Percentiles rank a stretch among this genome's conserved stretches.
These are phyloP conservation scores for Parastagonospora avenae DNA, from an alignment of 2,329 filamentous ascomycete genomes.

Conservation along the genomic window DNA sequence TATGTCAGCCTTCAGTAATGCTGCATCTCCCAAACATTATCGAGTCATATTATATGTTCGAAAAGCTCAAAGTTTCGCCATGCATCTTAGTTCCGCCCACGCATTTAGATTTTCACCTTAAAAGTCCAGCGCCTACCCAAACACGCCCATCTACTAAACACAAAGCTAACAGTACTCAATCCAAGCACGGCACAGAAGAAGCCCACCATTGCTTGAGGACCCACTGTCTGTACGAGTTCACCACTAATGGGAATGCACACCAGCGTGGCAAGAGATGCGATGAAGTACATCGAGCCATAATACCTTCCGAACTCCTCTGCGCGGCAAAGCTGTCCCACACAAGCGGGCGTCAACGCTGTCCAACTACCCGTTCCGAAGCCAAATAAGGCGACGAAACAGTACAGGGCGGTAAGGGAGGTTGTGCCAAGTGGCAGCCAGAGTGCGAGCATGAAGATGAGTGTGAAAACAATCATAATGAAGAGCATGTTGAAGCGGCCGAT, in stretches of 20 bases:
- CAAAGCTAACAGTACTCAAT: constrained; percentile 36
- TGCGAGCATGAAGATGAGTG: constrained; percentile 43
- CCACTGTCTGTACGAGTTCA: constrained; percentile 41
- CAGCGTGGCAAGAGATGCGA: constrained; percentile 42
- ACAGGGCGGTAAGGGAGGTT: constrained; percentile 40
- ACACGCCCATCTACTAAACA: constrained; percentile 44
- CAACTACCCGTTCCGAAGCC: constrained; percentile 56
- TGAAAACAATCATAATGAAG: constrained; percentile 42
- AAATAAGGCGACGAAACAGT: constrained; percentile 50
- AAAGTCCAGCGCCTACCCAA: constrained; percentile 39
- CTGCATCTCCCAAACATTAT: neutral
- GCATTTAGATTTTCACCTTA: constrained; percentile 22
- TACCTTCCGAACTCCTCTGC: constrained; percentile 56
- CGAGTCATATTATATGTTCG: neutral
- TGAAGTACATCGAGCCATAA: constrained; percentile 55
- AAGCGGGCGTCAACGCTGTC: constrained; percentile 53
- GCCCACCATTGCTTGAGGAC: constrained; percentile 39
- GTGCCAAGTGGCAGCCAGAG: constrained; percentile 44
- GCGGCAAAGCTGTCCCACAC: constrained; percentile 55
- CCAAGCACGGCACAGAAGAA: constrained; percentile 42
- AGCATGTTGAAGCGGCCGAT: constrained; percentile 51
- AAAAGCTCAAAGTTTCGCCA: neutral
- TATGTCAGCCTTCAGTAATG: too few relatives aligned
- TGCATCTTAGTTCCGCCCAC: neutral
- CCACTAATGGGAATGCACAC: constrained; percentile 45